Percentiles rank a stretch among this genome's conserved stretches.
These are phyloP conservation scores for Backusella macrospora DNA, from an alignment of 192 early-diverging fungal genomes.

Conservation along the genomic window DNA sequence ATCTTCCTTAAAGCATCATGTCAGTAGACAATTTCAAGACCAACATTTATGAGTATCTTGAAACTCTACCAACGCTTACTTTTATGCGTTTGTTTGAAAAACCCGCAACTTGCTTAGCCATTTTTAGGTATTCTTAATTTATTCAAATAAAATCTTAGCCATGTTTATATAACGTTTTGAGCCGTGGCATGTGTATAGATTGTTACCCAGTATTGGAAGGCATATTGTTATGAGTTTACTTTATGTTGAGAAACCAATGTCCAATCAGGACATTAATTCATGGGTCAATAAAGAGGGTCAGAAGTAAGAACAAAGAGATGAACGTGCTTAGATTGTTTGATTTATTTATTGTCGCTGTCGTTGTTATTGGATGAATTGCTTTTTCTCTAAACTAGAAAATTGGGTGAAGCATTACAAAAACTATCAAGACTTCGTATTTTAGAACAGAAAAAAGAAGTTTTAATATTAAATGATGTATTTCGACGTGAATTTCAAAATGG, in stretches of 20 bases:
- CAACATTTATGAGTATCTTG: constrained; percentile 79
- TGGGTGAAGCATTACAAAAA: constrained; percentile 68
- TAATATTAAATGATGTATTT: constrained; percentile 70
- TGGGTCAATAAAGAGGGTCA: constrained; percentile 43
- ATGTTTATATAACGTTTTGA: neutral
- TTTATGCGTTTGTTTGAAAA: constrained; percentile 82
- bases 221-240: constrained; percentile 91
- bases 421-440: constrained; percentile 75
- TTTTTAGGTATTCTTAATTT: constrained; percentile 67
- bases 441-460: constrained; percentile 49
- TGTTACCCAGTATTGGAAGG: constrained; percentile 84
- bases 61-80: constrained; percentile 74
- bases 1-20: constrained; percentile 21
- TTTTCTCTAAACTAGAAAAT: constrained; percentile 45
- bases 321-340: neutral
- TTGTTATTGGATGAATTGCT: neutral
- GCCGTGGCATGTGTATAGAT: constrained; percentile 29
- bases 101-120: constrained; percentile 91
- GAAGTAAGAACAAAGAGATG: constrained; percentile 28
- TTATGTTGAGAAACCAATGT: constrained; percentile 68
- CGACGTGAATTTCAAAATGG: constrained; percentile 69
- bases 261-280: constrained; percentile 52
- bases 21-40: constrained; percentile 62
- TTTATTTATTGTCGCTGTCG: neutral
- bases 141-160: neutral